Conservation (phyloP, 2,329 filamentous ascomycete species). For the Hymenotorrendiella dingleyae region DNA sequence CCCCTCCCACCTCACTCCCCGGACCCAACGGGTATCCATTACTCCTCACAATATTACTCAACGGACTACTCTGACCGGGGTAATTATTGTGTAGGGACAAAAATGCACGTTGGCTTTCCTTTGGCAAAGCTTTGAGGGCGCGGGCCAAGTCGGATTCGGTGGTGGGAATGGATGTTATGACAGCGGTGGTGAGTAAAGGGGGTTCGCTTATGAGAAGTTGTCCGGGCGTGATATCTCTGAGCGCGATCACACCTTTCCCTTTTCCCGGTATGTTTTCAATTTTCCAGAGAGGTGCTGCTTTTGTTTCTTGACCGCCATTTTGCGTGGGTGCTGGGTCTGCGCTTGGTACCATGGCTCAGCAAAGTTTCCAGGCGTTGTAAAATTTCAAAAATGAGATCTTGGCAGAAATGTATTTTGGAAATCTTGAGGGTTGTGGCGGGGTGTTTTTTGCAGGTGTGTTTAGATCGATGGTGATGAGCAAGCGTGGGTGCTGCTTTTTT, state of each 20-base stretch:
- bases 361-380: neutral
- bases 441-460: too few species aligned
- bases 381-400: neutral
- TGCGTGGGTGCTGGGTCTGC: conserved; percentile 1
- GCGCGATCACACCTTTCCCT: conserved; percentile 25
- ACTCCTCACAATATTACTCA: conserved; percentile 7
- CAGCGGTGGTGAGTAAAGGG: conserved; percentile 25
- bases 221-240: conserved; percentile 20
- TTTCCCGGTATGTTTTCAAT: conserved; percentile 23
- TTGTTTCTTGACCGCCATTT: neutral
- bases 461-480: conserved; percentile 3
- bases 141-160: conserved; percentile 21
- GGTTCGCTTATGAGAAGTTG: conserved; percentile 27
- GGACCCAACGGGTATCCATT: conserved; percentile 9
- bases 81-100: conserved; percentile 11
- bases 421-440: neutral
- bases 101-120: conserved; percentile 18
- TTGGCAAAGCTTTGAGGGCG: conserved; percentile 15
- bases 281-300: conserved; percentile 13
- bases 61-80: conserved; percentile 2
- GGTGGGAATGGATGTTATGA: conserved; percentile 15
- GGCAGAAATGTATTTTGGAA: neutral
- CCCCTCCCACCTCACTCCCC: conserved; percentile 28
- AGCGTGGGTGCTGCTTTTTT: neutral
- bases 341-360: conserved; percentile 13